A percentile compares a stretch with the other conserved stretches of the same genome.
These are phyloP conservation scores for Neurospora crassa DNA, from an alignment of 2,329 filamentous ascomycete genomes.

Conservation along the genomic window DNA sequence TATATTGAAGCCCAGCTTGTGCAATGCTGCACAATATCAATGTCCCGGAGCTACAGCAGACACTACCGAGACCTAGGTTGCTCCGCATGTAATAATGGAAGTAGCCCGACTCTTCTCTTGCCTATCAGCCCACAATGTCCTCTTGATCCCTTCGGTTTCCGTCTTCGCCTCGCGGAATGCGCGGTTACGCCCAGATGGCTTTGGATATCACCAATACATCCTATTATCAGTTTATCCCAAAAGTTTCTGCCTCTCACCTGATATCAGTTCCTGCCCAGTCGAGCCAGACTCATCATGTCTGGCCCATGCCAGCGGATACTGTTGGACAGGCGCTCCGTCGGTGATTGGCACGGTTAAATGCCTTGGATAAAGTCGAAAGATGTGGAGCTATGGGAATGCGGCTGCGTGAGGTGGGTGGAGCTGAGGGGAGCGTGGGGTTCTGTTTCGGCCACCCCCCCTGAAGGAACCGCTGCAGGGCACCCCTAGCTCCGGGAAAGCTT, in stretches of 20 bases:
- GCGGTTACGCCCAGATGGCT: neutral
- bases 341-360: constrained; percentile 26
- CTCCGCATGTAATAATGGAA: too few relatives aligned
- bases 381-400: constrained; percentile 1
- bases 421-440: constrained; percentile 8
- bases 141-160: neutral
- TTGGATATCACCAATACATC: neutral
- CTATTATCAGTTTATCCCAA: constrained; percentile 4
- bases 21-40: neutral
- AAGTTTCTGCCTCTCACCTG: constrained; percentile 19
- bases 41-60: neutral
- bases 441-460: neutral
- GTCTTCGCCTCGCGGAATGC: neutral
- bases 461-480: neutral
- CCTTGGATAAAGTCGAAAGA: constrained; percentile 17
- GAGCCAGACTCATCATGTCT: constrained; percentile 2
- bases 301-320: constrained; percentile 12
- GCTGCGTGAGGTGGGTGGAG: neutral
- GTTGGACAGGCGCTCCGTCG: constrained; percentile 8
- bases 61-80: neutral
- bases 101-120: neutral
- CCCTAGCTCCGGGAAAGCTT: neutral
- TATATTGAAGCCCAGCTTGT: neutral
- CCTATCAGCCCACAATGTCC: constrained; percentile 14
- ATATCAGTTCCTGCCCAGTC: constrained; percentile 3